Conservation (phyloP, 2,329 filamentous ascomycete genomes). For the Calonectria multiphialidica region DNA sequence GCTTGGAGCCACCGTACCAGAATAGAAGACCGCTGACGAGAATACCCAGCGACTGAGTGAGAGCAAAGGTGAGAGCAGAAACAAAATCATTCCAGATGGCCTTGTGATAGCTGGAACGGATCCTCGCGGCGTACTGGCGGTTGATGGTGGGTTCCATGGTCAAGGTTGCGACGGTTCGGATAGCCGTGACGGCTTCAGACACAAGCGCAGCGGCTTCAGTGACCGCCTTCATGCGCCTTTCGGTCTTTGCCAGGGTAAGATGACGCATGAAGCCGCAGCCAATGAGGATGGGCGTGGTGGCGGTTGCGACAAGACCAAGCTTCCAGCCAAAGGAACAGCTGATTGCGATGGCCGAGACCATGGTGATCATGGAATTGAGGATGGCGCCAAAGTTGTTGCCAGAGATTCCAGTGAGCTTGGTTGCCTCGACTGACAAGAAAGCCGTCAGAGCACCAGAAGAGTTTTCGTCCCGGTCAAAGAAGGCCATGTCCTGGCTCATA, state of each 20-base stretch:
- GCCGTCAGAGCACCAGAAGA: constrained; percentile 6
- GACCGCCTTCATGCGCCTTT: background rate
- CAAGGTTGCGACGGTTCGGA: constrained; percentile 8
- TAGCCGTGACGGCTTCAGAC: constrained; percentile 15
- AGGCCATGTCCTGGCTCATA: constrained; percentile 13
- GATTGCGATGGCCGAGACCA: constrained; percentile 3
- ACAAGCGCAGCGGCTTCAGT: constrained; percentile 3
- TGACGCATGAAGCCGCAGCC: constrained; percentile 2
- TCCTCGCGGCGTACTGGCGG: background rate
- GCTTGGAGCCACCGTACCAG: constrained; percentile 12
- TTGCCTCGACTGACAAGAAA: background rate
- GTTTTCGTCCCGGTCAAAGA: constrained; percentile 12
- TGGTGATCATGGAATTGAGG: constrained; percentile 9
- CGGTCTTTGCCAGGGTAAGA: background rate
- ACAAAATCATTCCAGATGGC: background rate
- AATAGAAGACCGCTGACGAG: constrained; percentile 11
- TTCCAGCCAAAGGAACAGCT: constrained; percentile 8
- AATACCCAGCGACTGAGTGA: constrained; percentile 6
- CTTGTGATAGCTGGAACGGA: background rate
- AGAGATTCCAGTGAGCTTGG: background rate
- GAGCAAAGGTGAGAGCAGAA: background rate
- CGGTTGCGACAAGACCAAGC: background rate
- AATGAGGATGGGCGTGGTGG: background rate
- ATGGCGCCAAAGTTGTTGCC: constrained; percentile 8
- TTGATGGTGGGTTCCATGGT: constrained; percentile 8